phyloP scores from a whole-genome alignment of 768 basidiomycete genomes.

The Termitomyces sp. region DNA sequence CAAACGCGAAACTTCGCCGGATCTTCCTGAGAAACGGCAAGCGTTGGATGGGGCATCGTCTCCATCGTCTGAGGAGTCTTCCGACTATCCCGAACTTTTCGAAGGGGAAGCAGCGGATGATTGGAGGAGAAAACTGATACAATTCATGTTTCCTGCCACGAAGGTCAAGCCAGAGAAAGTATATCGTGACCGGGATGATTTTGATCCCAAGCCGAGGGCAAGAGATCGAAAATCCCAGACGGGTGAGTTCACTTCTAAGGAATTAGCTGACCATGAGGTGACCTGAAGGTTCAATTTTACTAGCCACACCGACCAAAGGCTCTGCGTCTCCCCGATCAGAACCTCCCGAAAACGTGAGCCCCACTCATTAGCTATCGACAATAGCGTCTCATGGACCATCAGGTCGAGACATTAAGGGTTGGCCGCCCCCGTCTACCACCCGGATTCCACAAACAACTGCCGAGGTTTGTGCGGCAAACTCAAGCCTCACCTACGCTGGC shows the following conservation, averaged over 20 bases:
- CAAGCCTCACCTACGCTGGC: conserved; percentile 33
- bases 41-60: conserved; percentile 1
- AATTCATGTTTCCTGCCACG: conserved; percentile 60
- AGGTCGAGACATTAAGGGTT: conserved; percentile 29
- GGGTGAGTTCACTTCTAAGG: background rate
- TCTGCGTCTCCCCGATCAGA: background rate
- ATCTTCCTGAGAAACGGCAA: conserved; percentile 33
- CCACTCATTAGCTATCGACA: background rate
- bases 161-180: conserved; percentile 14
- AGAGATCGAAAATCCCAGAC: background rate
- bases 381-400: background rate
- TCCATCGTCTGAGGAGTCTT: conserved; percentile 20
- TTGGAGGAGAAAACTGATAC: conserved; percentile 50
- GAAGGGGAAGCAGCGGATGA: conserved; percentile 44
- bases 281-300: background rate
- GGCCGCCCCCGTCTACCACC: conserved; percentile 19
- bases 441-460: conserved; percentile 36
- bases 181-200: background rate
- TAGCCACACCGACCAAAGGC: background rate
- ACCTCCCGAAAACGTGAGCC: background rate
- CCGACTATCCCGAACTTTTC: conserved; percentile 33
- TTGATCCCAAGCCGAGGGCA: background rate
- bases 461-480: conserved; percentile 24
- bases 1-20: conserved; percentile 39
- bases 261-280: background rate